A percentile compares a stretch with the other conserved stretches of the same genome.
Evolutionary conservation across 441 rosid species (phyloP).

Genomic region (Gossypium laxum): DNA sequence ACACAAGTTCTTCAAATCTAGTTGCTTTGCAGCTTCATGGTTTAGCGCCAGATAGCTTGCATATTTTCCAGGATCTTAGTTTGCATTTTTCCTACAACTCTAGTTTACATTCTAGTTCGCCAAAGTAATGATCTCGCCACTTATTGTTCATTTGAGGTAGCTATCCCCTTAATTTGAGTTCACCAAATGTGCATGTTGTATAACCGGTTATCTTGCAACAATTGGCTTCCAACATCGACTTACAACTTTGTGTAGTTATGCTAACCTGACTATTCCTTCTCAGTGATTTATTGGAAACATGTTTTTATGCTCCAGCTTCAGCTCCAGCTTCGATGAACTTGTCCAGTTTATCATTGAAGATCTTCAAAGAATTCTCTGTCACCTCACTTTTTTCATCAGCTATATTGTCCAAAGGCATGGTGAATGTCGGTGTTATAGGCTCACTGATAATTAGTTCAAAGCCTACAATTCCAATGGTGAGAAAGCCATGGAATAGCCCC

Average conservation of each 20-base stretch:
- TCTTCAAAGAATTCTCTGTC: conserved; percentile 52
- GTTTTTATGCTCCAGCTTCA: conserved; percentile 51
- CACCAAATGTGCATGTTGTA: no score
- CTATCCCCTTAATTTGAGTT: conserved; percentile 27
- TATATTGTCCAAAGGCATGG: conserved; percentile 36
- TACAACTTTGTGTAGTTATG: conserved; percentile 42
- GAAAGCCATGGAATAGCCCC: conserved; percentile 69
- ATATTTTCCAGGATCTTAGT: no score
- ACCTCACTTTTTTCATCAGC: conserved; percentile 33
- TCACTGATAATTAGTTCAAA: conserved; percentile 38
- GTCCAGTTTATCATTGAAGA: conserved; percentile 50
- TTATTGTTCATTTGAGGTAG: no score
- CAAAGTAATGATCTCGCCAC: no score
- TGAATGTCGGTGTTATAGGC: conserved; percentile 60
- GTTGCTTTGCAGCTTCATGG: no score
- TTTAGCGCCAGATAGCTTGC: no score
- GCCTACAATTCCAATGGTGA: conserved; percentile 83
- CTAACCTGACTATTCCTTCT: conserved; percentile 58
- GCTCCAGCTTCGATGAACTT: conserved; percentile 48
- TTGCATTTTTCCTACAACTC: no score
- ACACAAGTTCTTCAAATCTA: no score
- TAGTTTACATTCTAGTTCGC: no score
- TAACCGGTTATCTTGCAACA: no score
- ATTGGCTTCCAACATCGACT: conserved; percentile 35
- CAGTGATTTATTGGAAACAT: conserved; percentile 41